Base-by-base conservation (phyloP, 106 monocot genomes). In the Xerophyta viscosa region DNA sequence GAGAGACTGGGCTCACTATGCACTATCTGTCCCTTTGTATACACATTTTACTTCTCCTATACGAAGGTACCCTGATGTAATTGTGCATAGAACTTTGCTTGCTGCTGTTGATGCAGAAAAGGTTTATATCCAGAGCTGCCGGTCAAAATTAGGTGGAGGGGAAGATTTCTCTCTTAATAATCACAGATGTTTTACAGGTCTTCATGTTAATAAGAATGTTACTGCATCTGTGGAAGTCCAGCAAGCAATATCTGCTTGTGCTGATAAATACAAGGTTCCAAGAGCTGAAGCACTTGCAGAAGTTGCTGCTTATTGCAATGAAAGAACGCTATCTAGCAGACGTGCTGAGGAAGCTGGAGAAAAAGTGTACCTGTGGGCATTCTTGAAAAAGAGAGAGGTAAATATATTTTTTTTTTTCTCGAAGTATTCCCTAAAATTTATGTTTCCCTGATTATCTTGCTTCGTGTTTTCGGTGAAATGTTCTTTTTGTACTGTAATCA, bases 41-140 rank as follows among this genome's bases (percentile, higher is more conserved):
- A 96, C 94, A 22, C 94, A 96, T 72, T 96, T 96, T 46, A 88
- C 88, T 10, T 88, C 88, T 8, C 88, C 94, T 29, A 52, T 96
- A 39, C 62, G 94, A 39, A 84, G 94, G 60, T 96, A 96, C 58
- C 78, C 94, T 59, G 94, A 96, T 68, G 78, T 96, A 59, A 46
- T 96, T 67, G 94, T 88, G 19, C 94, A 96, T 45, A 62, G 94
- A 28, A 96, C 58, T 8, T 63, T 96, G 20, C 61, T 47, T 37
- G 84, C 94, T 10, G 73, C 55, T 15, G 42, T 96, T 57, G 78
- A 88, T 52, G 94, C 88, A 39, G 94, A 94, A 55, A 27, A 77
- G 24, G 44, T 45, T 31, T 87, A 65, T 70, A n/a, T 70, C 47
- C 74, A 67, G 61, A 77, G 37, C 25, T 15, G 36, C 29, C 9